These are phyloP conservation scores for Phyllosticta citribraziliensis DNA, from an alignment of 2,329 filamentous ascomycete species.

Conservation along the genomic window DNA sequence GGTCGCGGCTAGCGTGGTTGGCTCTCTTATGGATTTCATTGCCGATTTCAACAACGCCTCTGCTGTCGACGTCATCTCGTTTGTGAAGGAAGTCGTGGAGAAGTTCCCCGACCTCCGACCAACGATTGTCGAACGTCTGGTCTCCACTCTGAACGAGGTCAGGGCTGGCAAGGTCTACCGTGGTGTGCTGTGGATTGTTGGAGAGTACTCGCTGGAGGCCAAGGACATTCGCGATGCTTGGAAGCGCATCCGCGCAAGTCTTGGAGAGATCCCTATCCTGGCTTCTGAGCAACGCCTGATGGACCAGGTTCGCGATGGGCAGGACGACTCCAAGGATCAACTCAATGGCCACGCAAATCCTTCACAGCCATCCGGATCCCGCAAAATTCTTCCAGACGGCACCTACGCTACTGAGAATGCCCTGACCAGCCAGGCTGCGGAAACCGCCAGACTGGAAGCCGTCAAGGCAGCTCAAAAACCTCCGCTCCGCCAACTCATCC, in stretches of 20 bases:
- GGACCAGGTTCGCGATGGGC: slow-evolving; percentile 65
- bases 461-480: slow-evolving; percentile 97
- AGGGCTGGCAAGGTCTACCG: slow-evolving; percentile 95
- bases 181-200: slow-evolving; percentile 93
- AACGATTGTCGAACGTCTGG: slow-evolving; percentile 78
- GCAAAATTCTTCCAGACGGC: slow-evolving; percentile 88
- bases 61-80: slow-evolving; percentile 94
- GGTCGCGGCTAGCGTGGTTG: slow-evolving; percentile 92
- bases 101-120: slow-evolving; percentile 86
- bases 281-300: slow-evolving; percentile 87
- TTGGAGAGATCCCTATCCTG: slow-evolving; percentile 94
- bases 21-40: slow-evolving; percentile 97
- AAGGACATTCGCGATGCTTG: slow-evolving; percentile 92
- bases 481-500: slow-evolving; percentile 83
- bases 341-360: slow-evolving; percentile 69
- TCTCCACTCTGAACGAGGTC: slow-evolving; percentile 85
- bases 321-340: slow-evolving; percentile 55
- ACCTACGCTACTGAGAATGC: slow-evolving; percentile 97
- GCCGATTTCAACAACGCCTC: slow-evolving; percentile 96
- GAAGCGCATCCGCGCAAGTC: slow-evolving; percentile 86
- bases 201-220: slow-evolving; percentile 90
- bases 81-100: slow-evolving; percentile 98
- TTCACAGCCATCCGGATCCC: slow-evolving; percentile 67
- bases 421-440: slow-evolving; percentile 82
- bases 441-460: slow-evolving; percentile 83